Evolutionary conservation across 257 asterid genomes (phyloP).

Genomic region (Misopates orontium): DNA sequence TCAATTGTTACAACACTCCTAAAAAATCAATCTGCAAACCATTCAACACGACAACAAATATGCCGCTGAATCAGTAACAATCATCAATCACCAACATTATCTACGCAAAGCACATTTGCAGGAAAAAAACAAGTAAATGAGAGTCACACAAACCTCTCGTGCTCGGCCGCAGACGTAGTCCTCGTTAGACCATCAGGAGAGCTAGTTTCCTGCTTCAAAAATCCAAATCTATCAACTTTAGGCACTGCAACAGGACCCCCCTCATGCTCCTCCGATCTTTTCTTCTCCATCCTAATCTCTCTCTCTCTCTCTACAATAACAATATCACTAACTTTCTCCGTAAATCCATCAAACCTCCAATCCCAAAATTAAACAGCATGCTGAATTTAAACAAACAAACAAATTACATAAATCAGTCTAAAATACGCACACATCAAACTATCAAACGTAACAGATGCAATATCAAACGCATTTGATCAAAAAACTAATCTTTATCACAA

Average conservation of each 20-base stretch:
- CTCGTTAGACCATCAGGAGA: conserved; percentile 60
- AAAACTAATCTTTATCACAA: no score
- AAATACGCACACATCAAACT: no score
- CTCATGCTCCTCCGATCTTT: conserved; percentile 65
- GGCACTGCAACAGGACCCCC: conserved; percentile 45
- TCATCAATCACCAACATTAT: conserved; percentile 5
- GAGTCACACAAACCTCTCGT: conserved; percentile 58
- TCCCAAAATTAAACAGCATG: no score
- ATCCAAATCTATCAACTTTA: conserved; percentile 76
- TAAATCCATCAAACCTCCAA: no score
- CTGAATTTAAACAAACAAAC: no score
- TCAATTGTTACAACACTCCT: neutral
- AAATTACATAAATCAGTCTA: no score
- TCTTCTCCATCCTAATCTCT: conserved; percentile 65
- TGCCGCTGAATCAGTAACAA: conserved; percentile 9
- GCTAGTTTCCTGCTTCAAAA: conserved; percentile 61
- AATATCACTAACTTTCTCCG: no score
- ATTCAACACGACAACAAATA: neutral
- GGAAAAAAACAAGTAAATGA: conserved; percentile 12
- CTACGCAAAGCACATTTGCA: neutral
- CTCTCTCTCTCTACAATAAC: no score
- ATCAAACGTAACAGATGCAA: no score
- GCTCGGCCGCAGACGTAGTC: conserved; percentile 65
- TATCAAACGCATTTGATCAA: no score
- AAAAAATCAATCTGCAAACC: neutral